Evolutionary conservation across 495 filamentous ascomycete genomes (phyloP), one percentile per base, ranked within the genome.

Genomic region (Bryoglossum gracile): DNA sequence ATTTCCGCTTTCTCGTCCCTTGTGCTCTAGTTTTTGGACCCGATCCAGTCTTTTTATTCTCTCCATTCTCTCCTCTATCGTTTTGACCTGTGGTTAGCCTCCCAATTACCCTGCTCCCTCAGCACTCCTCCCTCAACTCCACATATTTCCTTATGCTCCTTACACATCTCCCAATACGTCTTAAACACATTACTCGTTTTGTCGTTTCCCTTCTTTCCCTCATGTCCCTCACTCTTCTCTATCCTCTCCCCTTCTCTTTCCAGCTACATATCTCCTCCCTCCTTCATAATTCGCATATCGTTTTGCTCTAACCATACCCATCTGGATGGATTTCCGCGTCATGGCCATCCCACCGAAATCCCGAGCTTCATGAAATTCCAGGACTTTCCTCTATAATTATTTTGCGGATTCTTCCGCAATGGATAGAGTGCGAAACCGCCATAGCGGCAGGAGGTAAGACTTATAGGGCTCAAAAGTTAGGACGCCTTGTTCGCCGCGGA

Each of bases 291-390:
- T 75, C 14, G 70, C 71, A 60, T 76, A 76, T 36, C 71, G 55
- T 50, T 65, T 72, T 17, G 69, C 64, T 13, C 74, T 50, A 19
- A 71, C 75, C 70, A 77, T 77, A 3, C 73, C 71, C 71, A 76
- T 77, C 56, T 75, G 72, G 18, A 77, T 60, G 53, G 76, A 77
- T 48, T 76, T 77, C 10, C 72, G 56, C 16, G 62, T 53, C 69
- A 75, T 77, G 26, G 76, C 74, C 64, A 73, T 73, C 8, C 74
- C 74, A 2, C 76, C 71, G 32, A 76, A 73, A 57, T 77, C 72
- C n/a, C 62, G 61, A 10, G 52, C 26, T 17, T 61, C 46, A 13
- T 66, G 61, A 51, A 71, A 75, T 28, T 59, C 55, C 3, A 64
- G 40, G 46, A 76, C 75, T 22, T 62, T 63, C n/a, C n/a, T n/a